phyloP scores from a whole-genome alignment of 1,139 yeast species.

The Schwanniomyces etchellsii region DNA sequence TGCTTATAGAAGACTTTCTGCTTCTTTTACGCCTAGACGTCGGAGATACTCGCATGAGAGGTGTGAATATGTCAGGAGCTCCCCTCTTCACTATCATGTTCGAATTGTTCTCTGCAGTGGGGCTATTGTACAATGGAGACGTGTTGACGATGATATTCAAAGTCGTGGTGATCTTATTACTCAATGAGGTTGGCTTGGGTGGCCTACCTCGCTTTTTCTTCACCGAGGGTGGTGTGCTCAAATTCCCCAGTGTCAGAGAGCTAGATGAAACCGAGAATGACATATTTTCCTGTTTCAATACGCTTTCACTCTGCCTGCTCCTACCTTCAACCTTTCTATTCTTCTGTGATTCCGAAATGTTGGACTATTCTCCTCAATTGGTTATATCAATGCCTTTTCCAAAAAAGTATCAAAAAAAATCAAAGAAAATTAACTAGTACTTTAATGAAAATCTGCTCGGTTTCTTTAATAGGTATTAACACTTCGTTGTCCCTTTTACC shows the following conservation, averaged over 20 bases:
- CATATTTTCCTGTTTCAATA: too few species aligned
- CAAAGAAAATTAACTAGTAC: too few species aligned
- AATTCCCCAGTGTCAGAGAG: not conserved
- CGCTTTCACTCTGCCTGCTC: too few species aligned
- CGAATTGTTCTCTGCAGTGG: conserved; percentile 32
- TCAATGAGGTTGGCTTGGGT: conserved; percentile 38
- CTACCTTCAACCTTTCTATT: too few species aligned
- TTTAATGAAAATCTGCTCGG: too few species aligned
- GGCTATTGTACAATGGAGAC: conserved; percentile 23
- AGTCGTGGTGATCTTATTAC: conserved; percentile 36
- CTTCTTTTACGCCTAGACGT: conserved; percentile 14
- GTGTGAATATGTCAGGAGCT: conserved; percentile 43
- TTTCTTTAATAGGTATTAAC: too few species aligned
- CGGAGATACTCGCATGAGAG: conserved; percentile 43
- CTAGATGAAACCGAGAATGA: not conserved
- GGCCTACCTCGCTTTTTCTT: conserved; percentile 45
- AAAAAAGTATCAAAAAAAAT: too few species aligned
- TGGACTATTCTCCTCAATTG: too few species aligned
- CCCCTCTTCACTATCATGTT: conserved; percentile 38
- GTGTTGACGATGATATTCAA: conserved; percentile 41
- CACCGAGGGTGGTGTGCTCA: conserved; percentile 3
- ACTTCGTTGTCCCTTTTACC: too few species aligned
- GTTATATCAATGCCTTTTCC: too few species aligned
- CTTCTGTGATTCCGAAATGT: too few species aligned
- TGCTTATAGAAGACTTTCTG: conserved; percentile 7